These are phyloP conservation scores for Oryza coarctata DNA, from an alignment of 176 grass and related monocot species.

Conservation along the genomic window DNA sequence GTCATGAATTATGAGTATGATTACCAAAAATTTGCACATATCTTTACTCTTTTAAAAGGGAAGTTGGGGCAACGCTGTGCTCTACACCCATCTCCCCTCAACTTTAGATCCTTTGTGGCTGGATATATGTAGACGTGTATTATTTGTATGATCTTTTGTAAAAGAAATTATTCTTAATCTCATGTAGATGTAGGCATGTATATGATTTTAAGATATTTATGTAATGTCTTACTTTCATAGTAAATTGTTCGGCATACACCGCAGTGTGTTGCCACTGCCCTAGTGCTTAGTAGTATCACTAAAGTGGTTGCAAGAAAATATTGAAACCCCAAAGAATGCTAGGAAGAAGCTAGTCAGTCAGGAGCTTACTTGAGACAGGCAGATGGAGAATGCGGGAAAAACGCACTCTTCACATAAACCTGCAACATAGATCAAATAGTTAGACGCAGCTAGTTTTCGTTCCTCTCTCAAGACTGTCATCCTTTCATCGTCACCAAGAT, in stretches of 20 bases:
- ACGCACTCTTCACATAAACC: conserved; percentile 90
- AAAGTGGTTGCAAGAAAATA: background rate
- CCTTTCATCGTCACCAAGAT: background rate
- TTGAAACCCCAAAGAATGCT: background rate
- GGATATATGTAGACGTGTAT: background rate
- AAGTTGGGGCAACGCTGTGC: background rate
- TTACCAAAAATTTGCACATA: background rate
- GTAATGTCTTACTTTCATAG: background rate
- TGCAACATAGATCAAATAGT: conserved; percentile 24
- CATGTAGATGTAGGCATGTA: background rate
- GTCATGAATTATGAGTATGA: background rate
- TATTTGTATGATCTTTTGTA: background rate
- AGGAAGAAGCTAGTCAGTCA: background rate
- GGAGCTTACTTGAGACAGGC: conserved; percentile 89
- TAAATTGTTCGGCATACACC: background rate
- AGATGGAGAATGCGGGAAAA: conserved; percentile 79
- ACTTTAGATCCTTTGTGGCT: background rate
- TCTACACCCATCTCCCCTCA: background rate
- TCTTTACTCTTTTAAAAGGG: background rate
- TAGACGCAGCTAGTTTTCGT: background rate
- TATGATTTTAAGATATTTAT: background rate
- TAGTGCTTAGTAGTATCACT: background rate
- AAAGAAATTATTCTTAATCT: background rate
- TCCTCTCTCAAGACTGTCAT: background rate
- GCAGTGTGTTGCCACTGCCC: background rate